phyloP scores from a whole-genome alignment of 192 early-diverging fungal species.

The Coemansia sp. region DNA sequence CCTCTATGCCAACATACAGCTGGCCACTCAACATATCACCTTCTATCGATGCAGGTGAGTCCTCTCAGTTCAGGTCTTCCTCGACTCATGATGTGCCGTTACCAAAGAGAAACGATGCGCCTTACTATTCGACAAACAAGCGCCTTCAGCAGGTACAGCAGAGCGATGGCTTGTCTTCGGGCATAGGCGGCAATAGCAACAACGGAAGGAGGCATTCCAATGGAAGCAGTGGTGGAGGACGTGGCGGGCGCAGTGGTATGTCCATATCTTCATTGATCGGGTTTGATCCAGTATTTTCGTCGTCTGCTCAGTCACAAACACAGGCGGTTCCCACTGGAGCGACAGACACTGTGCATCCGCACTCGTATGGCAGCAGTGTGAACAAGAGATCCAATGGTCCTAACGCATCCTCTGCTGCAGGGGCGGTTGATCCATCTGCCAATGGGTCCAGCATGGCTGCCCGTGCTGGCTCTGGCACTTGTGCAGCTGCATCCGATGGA shows the following conservation, averaged over 20 bases:
- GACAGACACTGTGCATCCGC: background rate
- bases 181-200: conserved; percentile 11
- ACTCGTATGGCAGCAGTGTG: conserved; percentile 1
- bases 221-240: background rate
- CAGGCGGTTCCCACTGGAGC: background rate
- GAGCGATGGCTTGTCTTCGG: conserved; percentile 7
- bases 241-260: conserved; percentile 19
- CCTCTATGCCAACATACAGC: conserved; percentile 15
- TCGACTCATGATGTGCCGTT: background rate
- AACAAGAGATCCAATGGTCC: background rate
- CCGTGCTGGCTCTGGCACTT: background rate
- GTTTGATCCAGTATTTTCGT: background rate
- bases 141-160: conserved; percentile 28
- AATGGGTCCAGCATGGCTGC: background rate
- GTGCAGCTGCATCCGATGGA: conserved; percentile 7
- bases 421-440: conserved; percentile 3
- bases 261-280: conserved; percentile 21
- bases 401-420: background rate
- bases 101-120: background rate
- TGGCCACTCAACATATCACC: conserved; percentile 25
- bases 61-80: background rate
- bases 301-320: background rate
- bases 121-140: conserved; percentile 11
- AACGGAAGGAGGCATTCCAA: conserved; percentile 16
- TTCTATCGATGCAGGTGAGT: background rate